Evolutionary conservation across 768 basidiomycete species (phyloP), one percentile per base, ranked within the genome.

Genomic region (Neoboletus subvelutipes): DNA sequence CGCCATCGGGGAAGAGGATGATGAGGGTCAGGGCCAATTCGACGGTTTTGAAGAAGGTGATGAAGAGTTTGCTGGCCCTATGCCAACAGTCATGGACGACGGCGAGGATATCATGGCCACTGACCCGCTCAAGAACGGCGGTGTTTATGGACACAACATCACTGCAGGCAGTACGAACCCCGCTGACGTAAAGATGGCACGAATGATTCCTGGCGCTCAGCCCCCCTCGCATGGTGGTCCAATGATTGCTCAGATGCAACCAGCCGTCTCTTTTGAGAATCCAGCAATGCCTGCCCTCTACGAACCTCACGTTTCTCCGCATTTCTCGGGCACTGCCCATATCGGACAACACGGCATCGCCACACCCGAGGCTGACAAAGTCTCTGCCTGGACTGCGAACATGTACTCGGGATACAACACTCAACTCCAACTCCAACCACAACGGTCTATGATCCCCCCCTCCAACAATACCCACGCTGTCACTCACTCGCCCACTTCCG

Each of bases 1-100:
- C 4, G 80, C 75, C 29, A 75, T 81, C 39, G 84, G 82, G 24
- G 84, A 83, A 43, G 85, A 81, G 4, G 82, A 80, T n/a, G 81
- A 79, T 1, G 83, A 79, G 20, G 81, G 62, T 2, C 73, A 73
- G 39, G 70, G 69, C 15, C 64, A 71, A 31, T 75, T 66, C 33
- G 75, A 71, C 52, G 67, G 69, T 20, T 76, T 75, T 22, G 78
- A 75, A 46, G 75, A 78, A 37, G 78, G 67, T 10, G 78, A 77
- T 37, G 77, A 80, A 46, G 77, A 76, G 11, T 67, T 74, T 52
- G 68, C 61, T 43, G 63, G 66, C 39, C 40, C 66, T 45, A 59
- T 59, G 47, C 65, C 69, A 40, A 60, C 54, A 34, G 42, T 70
- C 50, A 54, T 71, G 56, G 72, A 73, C 28, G 72, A 68, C 36